phyloP scores from a whole-genome alignment of 805 yeast species.

The Saturnispora silvae region DNA sequence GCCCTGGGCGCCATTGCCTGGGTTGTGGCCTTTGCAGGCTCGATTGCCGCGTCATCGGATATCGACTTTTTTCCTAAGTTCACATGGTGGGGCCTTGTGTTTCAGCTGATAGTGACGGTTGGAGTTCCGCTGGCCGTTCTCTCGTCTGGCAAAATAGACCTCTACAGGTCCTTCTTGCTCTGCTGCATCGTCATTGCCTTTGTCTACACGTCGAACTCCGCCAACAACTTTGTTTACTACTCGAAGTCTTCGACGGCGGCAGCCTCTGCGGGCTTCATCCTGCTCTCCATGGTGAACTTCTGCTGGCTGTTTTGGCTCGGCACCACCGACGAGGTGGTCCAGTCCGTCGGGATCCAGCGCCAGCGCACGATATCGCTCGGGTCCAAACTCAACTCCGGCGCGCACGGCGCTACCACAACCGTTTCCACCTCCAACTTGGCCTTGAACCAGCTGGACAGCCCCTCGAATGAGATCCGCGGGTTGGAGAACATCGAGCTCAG shows the following conservation, averaged over 20 bases:
- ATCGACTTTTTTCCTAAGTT: constrained; percentile 55
- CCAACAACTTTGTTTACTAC: constrained; percentile 69
- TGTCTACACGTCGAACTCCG: constrained; percentile 74
- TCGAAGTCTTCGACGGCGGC: constrained; percentile 60
- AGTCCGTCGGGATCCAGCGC: constrained; percentile 4
- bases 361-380: constrained; percentile 15
- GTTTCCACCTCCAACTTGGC: constrained; percentile 8
- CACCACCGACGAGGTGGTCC: constrained; percentile 39
- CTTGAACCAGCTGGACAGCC: background rate
- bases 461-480: constrained; percentile 2
- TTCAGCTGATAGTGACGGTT: constrained; percentile 52
- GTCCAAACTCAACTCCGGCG: background rate
- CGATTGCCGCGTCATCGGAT: constrained; percentile 43
- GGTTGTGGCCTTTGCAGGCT: constrained; percentile 84
- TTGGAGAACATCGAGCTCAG: constrained; percentile 6
- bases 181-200: constrained; percentile 61
- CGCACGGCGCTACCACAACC: too few relatives aligned
- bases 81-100: constrained; percentile 95
- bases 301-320: constrained; percentile 87
- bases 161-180: constrained; percentile 51
- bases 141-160: constrained; percentile 54
- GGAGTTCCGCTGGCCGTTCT: constrained; percentile 41
- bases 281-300: constrained; percentile 70
- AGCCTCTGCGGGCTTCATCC: constrained; percentile 85
- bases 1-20: constrained; percentile 45